phyloP scores from a whole-genome alignment of 768 basidiomycete genomes.

The Asterophora parasitica region DNA sequence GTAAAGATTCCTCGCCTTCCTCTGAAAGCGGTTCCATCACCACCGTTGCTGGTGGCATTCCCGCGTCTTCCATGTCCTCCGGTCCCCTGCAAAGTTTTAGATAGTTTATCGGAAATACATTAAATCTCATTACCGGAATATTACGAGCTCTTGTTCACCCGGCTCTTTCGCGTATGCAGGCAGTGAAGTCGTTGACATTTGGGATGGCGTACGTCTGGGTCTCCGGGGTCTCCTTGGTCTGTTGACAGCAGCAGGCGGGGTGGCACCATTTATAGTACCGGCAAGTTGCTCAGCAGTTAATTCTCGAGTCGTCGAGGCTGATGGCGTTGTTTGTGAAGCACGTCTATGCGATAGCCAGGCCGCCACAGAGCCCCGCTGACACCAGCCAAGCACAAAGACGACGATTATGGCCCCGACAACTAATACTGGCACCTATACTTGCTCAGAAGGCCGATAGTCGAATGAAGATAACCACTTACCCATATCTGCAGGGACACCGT shows the following conservation, averaged over 20 bases:
- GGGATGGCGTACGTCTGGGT: constrained; percentile 65
- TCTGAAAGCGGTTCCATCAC: constrained; percentile 36
- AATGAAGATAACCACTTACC: constrained; percentile 8
- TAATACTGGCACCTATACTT: constrained; percentile 14
- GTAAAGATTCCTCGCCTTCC: constrained; percentile 28
- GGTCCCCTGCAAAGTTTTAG: constrained; percentile 36
- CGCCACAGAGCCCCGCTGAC: constrained; percentile 1
- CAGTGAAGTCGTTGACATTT: constrained; percentile 72
- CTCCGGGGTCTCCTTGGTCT: constrained; percentile 31
- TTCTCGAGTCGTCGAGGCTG: constrained; percentile 25
- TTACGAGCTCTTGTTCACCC: constrained; percentile 76
- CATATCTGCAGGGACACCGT: constrained; percentile 9
- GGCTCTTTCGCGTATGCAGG: constrained; percentile 83
- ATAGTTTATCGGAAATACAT: not conserved
- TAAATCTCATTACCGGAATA: constrained; percentile 39
- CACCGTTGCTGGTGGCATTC: constrained; percentile 34
- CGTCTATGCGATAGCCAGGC: constrained; percentile 1
- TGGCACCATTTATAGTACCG: constrained; percentile 35
- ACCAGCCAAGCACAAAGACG: not conserved
- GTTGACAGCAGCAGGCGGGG: constrained; percentile 21
- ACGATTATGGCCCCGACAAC: constrained; percentile 6
- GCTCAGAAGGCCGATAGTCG: not conserved
- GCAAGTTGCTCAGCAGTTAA: constrained; percentile 58
- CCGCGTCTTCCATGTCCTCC: constrained; percentile 50
- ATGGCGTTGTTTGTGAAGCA: not conserved